A percentile compares a stretch with the other conserved stretches of the same genome.
Conservation (phyloP, 495 filamentous ascomycete genomes). For the Haplographium delicatum region DNA sequence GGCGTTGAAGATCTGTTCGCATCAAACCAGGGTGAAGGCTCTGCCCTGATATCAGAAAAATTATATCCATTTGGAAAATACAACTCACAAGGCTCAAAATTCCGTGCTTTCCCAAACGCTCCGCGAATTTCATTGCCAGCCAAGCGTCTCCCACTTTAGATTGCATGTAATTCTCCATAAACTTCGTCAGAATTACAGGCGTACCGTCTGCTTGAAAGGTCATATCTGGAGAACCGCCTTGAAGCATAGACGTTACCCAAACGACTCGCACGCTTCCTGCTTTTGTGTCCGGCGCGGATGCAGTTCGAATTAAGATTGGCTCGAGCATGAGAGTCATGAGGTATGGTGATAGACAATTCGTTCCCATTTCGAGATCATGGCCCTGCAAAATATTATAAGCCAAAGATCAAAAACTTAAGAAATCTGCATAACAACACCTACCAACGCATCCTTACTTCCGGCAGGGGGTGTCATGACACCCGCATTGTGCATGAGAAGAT, state of each 20-base stretch:
- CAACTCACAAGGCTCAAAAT: slow-evolving; percentile 28
- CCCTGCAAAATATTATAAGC: slow-evolving; percentile 27
- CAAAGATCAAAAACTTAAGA: background rate
- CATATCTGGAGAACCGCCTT: slow-evolving; percentile 28
- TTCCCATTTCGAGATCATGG: slow-evolving; percentile 42
- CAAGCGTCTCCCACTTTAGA: slow-evolving; percentile 39
- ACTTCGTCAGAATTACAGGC: slow-evolving; percentile 18
- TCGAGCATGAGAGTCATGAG: slow-evolving; percentile 40
- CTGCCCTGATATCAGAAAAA: too few relatives aligned
- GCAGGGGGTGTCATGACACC: slow-evolving; percentile 39
- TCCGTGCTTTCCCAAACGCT: slow-evolving; percentile 26
- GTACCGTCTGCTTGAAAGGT: slow-evolving; percentile 23
- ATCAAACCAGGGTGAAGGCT: slow-evolving; percentile 35
- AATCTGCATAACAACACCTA: background rate
- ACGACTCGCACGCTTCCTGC: slow-evolving; percentile 33
- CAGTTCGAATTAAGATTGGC: slow-evolving; percentile 36
- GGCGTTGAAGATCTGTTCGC: slow-evolving; percentile 28
- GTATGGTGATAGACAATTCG: slow-evolving; percentile 45
- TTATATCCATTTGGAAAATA: too few relatives aligned
- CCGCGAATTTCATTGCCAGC: slow-evolving; percentile 33
- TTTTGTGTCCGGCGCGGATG: slow-evolving; percentile 12
- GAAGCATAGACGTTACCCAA: slow-evolving; percentile 32
- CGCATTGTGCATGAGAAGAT: slow-evolving; percentile 48
- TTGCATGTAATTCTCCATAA: slow-evolving; percentile 34
- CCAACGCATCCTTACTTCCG: slow-evolving; percentile 28